These are phyloP conservation scores for Lunularia cruciata DNA, from an alignment of 225 moss, liverwort and hornwort genomes.

Conservation along the genomic window DNA sequence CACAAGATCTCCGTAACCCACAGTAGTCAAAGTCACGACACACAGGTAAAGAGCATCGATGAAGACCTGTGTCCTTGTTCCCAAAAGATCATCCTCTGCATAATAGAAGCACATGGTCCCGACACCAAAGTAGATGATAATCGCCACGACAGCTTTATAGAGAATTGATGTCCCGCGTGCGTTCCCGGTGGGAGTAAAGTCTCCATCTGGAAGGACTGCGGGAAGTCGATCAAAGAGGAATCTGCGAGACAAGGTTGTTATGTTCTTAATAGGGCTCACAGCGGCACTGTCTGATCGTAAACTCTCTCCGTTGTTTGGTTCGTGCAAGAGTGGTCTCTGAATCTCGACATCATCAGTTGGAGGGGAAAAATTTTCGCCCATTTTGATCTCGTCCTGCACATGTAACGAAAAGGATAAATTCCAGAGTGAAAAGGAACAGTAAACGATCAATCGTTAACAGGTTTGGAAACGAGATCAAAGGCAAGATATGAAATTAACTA, in stretches of 20 bases:
- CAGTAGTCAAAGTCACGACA: conserved; percentile 50
- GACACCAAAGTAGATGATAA: conserved; percentile 37
- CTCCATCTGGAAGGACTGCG: not conserved
- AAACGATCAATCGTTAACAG: too few relatives aligned
- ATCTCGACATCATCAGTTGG: not conserved
- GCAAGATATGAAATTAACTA: too few relatives aligned
- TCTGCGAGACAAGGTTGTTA: not conserved
- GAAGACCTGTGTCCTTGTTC: conserved; percentile 28
- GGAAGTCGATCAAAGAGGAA: too few relatives aligned
- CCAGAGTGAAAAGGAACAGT: too few relatives aligned
- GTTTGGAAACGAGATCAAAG: too few relatives aligned
- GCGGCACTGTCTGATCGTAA: not conserved
- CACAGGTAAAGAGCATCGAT: conserved; percentile 50
- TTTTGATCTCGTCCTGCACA: conserved; percentile 4
- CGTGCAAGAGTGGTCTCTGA: conserved; percentile 11
- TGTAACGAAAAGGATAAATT: not conserved
- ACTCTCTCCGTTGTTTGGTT: not conserved
- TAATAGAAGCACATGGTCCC: conserved; percentile 35
- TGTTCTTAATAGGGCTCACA: not conserved
- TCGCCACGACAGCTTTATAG: conserved; percentile 17
- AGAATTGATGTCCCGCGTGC: conserved; percentile 1
- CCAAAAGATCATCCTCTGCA: conserved; percentile 22
- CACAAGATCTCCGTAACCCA: conserved; percentile 54
- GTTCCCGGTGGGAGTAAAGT: not conserved
- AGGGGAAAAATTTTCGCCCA: not conserved